These are phyloP conservation scores for Metschnikowia bowlesiae DNA, from an alignment of 805 yeast genomes.

Conservation along the genomic window DNA sequence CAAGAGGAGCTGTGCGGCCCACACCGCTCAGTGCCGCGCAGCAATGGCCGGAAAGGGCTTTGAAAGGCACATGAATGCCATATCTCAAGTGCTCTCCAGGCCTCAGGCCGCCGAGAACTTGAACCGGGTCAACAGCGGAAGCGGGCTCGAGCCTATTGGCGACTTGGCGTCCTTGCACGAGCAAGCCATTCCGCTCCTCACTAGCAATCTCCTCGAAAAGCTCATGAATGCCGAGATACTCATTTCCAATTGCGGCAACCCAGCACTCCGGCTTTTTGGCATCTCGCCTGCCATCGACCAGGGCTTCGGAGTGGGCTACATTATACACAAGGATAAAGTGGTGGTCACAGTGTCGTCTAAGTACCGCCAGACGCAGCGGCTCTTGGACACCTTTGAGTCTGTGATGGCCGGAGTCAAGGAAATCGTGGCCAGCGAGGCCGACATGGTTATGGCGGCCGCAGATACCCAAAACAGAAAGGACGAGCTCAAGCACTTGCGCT, in stretches of 20 bases:
- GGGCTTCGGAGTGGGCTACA: constrained; percentile 92
- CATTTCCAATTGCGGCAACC: constrained; percentile 79
- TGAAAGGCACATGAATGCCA: constrained; percentile 66
- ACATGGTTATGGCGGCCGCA: constrained; percentile 24
- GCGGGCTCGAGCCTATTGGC: constrained; percentile 18
- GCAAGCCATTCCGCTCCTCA: constrained; percentile 26
- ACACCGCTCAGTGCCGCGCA: constrained; percentile 42
- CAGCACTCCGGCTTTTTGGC: constrained; percentile 80
- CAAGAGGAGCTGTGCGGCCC: constrained; percentile 48
- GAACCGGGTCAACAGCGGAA: constrained; percentile 34
- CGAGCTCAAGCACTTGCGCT: constrained; percentile 32
- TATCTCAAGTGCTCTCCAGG: constrained; percentile 51
- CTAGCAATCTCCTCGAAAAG: constrained; percentile 31
- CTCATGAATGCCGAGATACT: constrained; percentile 36
- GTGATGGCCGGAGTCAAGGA: constrained; percentile 57
- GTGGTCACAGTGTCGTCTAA: constrained; percentile 82
- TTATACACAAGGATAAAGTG: constrained; percentile 74
- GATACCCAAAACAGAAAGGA: constrained; percentile 31
- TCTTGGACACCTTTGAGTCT: constrained; percentile 61
- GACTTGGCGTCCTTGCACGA: constrained; percentile 6
- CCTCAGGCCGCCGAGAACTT: constrained; percentile 35
- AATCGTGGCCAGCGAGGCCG: constrained; percentile 38
- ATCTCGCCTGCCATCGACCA: constrained; percentile 88
- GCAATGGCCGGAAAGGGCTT: constrained; percentile 65
- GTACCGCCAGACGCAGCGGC: constrained; percentile 81